Evolutionary conservation across 2,329 filamentous ascomycete genomes (phyloP), one percentile per base, ranked within the genome.

Genomic region (Paramyrothecium roridum): DNA sequence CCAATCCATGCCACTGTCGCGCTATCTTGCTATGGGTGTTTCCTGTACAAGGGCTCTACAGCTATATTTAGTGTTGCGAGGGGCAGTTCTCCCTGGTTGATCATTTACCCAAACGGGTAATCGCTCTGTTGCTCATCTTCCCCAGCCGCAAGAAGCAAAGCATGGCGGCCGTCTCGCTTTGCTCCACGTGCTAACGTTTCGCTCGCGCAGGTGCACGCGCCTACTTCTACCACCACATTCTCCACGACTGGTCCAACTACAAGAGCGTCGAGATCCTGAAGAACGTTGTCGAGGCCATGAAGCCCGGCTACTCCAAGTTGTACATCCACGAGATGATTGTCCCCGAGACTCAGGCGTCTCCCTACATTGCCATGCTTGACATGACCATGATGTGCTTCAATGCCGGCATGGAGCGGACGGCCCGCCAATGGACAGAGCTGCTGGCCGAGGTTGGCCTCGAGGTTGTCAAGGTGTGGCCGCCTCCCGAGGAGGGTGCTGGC

Each of bases 241-340:
- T 82, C 7, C 79, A 81, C 57, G 76, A 80, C 65, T 81, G 77
- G 77, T 69, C 76, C 0, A 71, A 80, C n/a, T 64, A 64, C 2
- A 62, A 75, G 17, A 60, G 65, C 2, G 58, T 58, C 0, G 53
- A 58, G 3, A 74, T 78, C 1, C 61, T 72, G 1, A 26, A 50
- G 0, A 56, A 64, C 12, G 60, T 59, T 0, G 54, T 30, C 2
- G 54, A 60, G 1, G 63, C 60, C 0, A 65, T 65, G 63, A 23
- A 52, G 0, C 54, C 55, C 19, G 60, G 58, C 0, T 74, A 73
- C 20, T 65, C 63, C 0, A 64, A 62, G 26, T 55, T 65, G 0
- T 59, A 64, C 8, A 23, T 65, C 2, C 59, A 64, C 2, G 63
- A 65, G 2, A 64, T 63, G 1, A 58, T 65, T 2, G 1, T 65